phyloP scores from a whole-genome alignment of 371 early-diverging fungal genomes.

The Mucor plumbeus region DNA sequence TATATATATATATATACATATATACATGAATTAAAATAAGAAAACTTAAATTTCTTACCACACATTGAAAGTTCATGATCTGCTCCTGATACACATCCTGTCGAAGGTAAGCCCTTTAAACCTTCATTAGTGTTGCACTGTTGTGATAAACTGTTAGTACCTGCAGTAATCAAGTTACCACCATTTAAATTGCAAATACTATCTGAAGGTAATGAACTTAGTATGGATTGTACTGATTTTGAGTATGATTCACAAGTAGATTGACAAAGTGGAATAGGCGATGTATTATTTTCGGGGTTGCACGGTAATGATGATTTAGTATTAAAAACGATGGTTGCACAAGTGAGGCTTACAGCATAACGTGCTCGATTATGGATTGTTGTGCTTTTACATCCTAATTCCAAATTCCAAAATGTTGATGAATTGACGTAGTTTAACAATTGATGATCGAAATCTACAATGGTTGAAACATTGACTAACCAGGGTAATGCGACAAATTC shows the following conservation, averaged over 20 bases:
- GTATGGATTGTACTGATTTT: constrained; percentile 19
- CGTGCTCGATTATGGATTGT: constrained; percentile 33
- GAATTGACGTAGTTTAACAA: constrained; percentile 31
- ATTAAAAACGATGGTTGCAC: constrained; percentile 37
- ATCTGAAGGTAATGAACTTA: constrained; percentile 11
- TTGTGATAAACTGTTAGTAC: constrained; percentile 8
- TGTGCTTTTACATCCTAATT: constrained; percentile 32
- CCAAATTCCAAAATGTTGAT: constrained; percentile 30
- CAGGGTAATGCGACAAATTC: constrained; percentile 18
- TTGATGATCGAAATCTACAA: constrained; percentile 38
- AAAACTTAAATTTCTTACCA: constrained; percentile 26
- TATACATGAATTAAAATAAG: background rate
- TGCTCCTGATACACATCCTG: constrained; percentile 34
- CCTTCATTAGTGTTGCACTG: constrained; percentile 35
- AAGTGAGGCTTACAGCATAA: constrained; percentile 41
- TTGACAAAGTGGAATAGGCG: constrained; percentile 40
- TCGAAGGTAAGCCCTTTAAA: constrained; percentile 22
- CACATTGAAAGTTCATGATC: constrained; percentile 46
- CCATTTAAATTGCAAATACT: constrained; percentile 14
- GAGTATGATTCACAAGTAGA: constrained; percentile 29
- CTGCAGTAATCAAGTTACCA: constrained; percentile 18
- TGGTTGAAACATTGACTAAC: constrained; percentile 33
- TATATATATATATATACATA: background rate
- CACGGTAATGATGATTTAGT: constrained; percentile 28
- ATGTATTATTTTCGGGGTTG: constrained; percentile 22